Base-by-base conservation (phyloP, 1,284 basidiomycete species). In the Tilletia walkeri region DNA sequence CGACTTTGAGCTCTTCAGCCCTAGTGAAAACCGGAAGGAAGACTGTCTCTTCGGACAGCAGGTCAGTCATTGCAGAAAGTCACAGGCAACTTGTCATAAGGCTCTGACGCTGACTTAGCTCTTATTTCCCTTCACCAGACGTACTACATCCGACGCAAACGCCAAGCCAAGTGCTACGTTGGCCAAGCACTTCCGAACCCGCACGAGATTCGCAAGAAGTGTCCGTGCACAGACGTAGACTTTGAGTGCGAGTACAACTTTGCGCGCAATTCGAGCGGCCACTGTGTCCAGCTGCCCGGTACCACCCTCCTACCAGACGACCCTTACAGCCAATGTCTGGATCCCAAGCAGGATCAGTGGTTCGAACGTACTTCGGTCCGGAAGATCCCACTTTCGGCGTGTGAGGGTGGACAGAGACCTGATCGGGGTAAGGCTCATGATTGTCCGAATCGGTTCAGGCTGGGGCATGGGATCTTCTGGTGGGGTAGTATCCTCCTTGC, bases 171-270 rank as follows among this genome's bases (percentile, higher is more conserved):
- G 18, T 84, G 82, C 70, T 81, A 75, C 56, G 78, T 82, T 20
- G 82, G 82, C 48, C 69, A 77, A 53, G 70, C 72, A 69, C 73
- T 83, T 18, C 70, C 76, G 6, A 74, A 81, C 70, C 77, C 77
- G 14, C 75, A 75, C 59, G 71, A 72, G 53, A 74, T 78, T 41
- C 67, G 45, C 39, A 71, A 71, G 63, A 75, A 76, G 50, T 84
- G 82, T 68, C 45, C 73, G 2, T 84, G 82, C 72, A 79, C 75
- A 1, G 77, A 70, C 48, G 77, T 69, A 9, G 82, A 84, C 70
- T 82, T 84, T 65, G 82, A 84, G 68, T 83, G 82, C 76, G 80
- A 82, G 69, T 82, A 79, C 71, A 82, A 82, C 74, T 77, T 81
- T 74, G 79, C 72, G 54, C 78, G 80, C 54, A 75, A 82, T 69